Conservation (phyloP, 306 rosid genomes). For the Inga oerstediana region DNA sequence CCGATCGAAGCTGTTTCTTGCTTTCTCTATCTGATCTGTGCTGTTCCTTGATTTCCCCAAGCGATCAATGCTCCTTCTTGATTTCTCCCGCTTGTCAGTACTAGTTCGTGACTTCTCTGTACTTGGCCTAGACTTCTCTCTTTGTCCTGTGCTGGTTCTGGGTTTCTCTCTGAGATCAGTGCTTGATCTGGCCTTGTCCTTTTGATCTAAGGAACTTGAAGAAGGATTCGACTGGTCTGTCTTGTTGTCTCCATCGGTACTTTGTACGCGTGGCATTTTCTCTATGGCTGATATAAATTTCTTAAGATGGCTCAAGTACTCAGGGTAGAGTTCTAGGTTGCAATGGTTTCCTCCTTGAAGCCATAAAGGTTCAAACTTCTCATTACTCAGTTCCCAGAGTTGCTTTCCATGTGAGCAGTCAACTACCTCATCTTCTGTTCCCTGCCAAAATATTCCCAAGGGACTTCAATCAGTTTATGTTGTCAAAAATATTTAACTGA, state of each 20-base stretch:
- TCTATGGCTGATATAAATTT: conserved; percentile 62
- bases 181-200: conserved; percentile 49
- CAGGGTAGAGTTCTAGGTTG: conserved; percentile 64
- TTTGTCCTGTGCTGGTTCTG: conserved; percentile 45
- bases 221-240: conserved; percentile 23
- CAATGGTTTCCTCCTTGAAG: conserved; percentile 66
- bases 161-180: conserved; percentile 43
- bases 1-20: conserved; percentile 77
- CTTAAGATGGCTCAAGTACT: conserved; percentile 65
- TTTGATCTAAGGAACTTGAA: conserved; percentile 32
- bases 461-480: background rate
- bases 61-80: conserved; percentile 55
- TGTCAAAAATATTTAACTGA: background rate
- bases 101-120: conserved; percentile 57
- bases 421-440: conserved; percentile 77
- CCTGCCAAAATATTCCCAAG: conserved; percentile 43
- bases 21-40: conserved; percentile 61
- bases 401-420: conserved; percentile 73
- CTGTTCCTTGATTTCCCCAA: conserved; percentile 51
- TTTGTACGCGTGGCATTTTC: conserved; percentile 41
- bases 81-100: conserved; percentile 50
- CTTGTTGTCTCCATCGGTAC: background rate
- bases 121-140: conserved; percentile 54
- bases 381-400: conserved; percentile 69
- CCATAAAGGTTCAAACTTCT: conserved; percentile 77